A percentile compares a stretch with the other conserved stretches of the same genome.
phyloP scores from a whole-genome alignment of 257 asterid species.

The Penstemon eatonii region DNA sequence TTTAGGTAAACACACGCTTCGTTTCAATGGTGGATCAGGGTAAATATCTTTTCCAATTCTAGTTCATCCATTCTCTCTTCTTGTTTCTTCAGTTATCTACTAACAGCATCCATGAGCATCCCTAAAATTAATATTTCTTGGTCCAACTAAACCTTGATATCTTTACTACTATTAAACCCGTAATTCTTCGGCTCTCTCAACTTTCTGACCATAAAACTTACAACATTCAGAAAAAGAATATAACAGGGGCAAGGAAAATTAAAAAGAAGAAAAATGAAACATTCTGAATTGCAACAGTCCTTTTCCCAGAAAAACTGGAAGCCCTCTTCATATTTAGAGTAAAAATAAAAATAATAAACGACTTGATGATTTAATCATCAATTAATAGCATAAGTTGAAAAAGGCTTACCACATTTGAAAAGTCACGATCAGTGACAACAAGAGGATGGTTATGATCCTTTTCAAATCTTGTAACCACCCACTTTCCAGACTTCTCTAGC shows the following conservation, averaged over 20 bases:
- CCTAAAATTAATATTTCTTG: background rate
- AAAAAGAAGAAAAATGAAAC: background rate
- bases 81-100: background rate
- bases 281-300: background rate
- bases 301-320: background rate
- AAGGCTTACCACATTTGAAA: constrained; percentile 39
- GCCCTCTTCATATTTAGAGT: background rate
- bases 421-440: constrained; percentile 30
- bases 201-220: background rate
- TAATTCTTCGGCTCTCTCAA: background rate
- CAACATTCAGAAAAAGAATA: background rate
- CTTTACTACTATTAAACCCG: background rate
- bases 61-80: background rate
- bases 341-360: background rate
- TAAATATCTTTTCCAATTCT: too few species aligned
- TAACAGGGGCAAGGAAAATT: background rate
- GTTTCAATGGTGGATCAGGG: too few species aligned
- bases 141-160: background rate
- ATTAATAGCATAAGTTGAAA: constrained; percentile 9
- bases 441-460: constrained; percentile 65
- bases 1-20: background rate
- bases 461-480: constrained; percentile 60
- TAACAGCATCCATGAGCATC: background rate
- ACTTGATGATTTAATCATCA: background rate
- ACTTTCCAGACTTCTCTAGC: constrained; percentile 56